These are phyloP conservation scores for Candida silvatica DNA, from an alignment of 805 yeast genomes.

Conservation along the genomic window DNA sequence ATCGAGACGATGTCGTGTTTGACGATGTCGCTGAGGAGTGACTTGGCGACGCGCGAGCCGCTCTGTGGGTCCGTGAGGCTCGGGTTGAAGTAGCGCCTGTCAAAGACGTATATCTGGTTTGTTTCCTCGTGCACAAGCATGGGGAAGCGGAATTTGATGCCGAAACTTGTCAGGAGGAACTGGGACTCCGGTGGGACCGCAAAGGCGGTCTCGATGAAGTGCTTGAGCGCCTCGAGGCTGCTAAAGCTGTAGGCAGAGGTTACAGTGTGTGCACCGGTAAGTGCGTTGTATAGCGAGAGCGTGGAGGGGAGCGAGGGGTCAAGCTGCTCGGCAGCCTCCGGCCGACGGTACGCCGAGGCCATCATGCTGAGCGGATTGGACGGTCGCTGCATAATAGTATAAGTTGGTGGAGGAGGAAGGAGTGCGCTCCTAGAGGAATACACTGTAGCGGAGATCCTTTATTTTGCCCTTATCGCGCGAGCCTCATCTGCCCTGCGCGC, in stretches of 20 bases:
- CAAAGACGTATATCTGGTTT: constrained; percentile 52
- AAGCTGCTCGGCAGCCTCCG: background rate
- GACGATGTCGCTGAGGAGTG: constrained; percentile 17
- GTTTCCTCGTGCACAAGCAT: constrained; percentile 38
- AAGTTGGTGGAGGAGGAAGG: constrained; percentile 1
- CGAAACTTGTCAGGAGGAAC: constrained; percentile 56
- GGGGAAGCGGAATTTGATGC: constrained; percentile 48
- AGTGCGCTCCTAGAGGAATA: too few species aligned
- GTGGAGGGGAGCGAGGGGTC: constrained; percentile 14
- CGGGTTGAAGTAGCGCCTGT: constrained; percentile 44
- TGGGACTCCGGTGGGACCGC: constrained; percentile 31
- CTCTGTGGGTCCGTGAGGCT: constrained; percentile 11
- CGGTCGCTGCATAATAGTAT: too few species aligned
- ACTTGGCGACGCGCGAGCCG: constrained; percentile 8
- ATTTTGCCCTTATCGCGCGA: too few species aligned
- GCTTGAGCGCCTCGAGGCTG: constrained; percentile 33
- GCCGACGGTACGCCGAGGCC: background rate
- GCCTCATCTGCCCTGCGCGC: too few species aligned
- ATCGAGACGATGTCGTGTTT: constrained; percentile 17
- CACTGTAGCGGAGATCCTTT: too few species aligned
- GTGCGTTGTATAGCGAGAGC: constrained; percentile 29
- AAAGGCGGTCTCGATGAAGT: constrained; percentile 31
- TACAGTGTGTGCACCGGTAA: constrained; percentile 31
- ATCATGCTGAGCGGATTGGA: constrained; percentile 1
- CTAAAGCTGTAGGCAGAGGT: constrained; percentile 31